Evolutionary conservation across 768 basidiomycete genomes (phyloP).

Genomic region (Artomyces pyxidatus): DNA sequence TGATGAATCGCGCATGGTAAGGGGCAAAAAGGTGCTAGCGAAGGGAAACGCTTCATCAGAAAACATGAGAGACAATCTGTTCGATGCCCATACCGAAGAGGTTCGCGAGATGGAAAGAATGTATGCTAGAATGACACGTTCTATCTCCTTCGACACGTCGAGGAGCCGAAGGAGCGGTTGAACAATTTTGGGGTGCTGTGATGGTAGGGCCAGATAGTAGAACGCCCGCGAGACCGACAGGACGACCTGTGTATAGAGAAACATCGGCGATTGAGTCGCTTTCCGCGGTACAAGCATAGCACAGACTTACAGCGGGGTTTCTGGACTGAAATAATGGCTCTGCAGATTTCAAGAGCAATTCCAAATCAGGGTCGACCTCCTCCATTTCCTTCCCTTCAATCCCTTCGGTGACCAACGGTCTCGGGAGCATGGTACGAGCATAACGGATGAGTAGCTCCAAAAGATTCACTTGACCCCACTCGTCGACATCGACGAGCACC

Average conservation of each 20-base stretch:
- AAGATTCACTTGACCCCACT: conserved; percentile 89
- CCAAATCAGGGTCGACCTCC: conserved; percentile 72
- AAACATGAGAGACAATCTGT: background rate
- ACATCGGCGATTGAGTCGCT: no score
- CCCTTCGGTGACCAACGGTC: conserved; percentile 36
- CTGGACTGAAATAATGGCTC: conserved; percentile 78
- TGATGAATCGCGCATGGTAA: conserved; percentile 58
- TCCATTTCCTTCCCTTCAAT: conserved; percentile 30
- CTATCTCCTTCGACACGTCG: conserved; percentile 59
- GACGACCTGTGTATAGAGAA: conserved; percentile 58
- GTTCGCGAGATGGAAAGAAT: conserved; percentile 54
- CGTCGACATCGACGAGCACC: conserved; percentile 85
- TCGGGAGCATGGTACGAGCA: conserved; percentile 72
- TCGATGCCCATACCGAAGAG: conserved; percentile 46
- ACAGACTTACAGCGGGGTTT: conserved; percentile 78
- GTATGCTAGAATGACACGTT: conserved; percentile 68
- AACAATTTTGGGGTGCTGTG: conserved; percentile 47
- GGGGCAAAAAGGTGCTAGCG: conserved; percentile 53
- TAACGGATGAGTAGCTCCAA: conserved; percentile 77
- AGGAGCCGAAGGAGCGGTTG: conserved; percentile 71
- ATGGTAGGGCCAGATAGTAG: conserved; percentile 63
- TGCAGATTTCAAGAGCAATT: conserved; percentile 60
- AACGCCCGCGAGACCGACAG: conserved; percentile 66
- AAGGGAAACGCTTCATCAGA: background rate
- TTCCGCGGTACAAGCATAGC: no score